These are phyloP conservation scores for Rubia tinctorum DNA, from an alignment of 305 asterid genomes.

Conservation along the genomic window DNA sequence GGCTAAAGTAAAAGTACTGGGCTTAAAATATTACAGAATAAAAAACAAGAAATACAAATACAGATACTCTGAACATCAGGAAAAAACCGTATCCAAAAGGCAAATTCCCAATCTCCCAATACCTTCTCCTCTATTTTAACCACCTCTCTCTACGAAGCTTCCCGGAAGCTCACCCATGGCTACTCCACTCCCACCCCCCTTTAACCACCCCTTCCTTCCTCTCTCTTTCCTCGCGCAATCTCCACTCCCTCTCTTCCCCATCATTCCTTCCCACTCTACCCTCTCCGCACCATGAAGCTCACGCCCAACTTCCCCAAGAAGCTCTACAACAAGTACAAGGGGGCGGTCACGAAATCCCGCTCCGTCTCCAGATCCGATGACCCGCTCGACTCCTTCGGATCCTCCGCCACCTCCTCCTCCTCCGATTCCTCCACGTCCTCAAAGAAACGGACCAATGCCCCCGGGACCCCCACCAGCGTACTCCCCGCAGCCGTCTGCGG, in stretches of 20 bases:
- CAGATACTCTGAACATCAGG: background rate
- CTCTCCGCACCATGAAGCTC: constrained; percentile 39
- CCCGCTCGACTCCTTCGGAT: constrained; percentile 31
- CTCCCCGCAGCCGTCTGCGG: constrained; percentile 47
- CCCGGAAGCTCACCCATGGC: constrained; percentile 60
- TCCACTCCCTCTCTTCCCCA: constrained; percentile 6
- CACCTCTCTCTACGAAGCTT: constrained; percentile 62
- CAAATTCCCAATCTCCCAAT: constrained; percentile 9
- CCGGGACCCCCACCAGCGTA: constrained; percentile 62
- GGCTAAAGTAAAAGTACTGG: no score
- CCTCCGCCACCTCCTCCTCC: constrained; percentile 35
- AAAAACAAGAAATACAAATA: no score
- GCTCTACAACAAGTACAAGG: constrained; percentile 34
- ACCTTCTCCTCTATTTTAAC: no score
- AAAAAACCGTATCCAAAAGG: constrained; percentile 10
- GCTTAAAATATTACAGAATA: no score
- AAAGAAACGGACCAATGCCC: constrained; percentile 23
- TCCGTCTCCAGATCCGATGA: constrained; percentile 51
- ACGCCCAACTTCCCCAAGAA: constrained; percentile 41
- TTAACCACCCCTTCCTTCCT: constrained; percentile 38
- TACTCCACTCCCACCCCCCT: constrained; percentile 31
- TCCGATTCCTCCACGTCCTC: constrained; percentile 27
- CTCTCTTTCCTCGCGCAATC: constrained; percentile 23
- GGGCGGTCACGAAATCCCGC: constrained; percentile 22
- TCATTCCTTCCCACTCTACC: background rate